A percentile compares a stretch with the other conserved stretches of the same genome.
Conservation (phyloP, 73 alveolate genomes). For the Urostyla sp. region DNA sequence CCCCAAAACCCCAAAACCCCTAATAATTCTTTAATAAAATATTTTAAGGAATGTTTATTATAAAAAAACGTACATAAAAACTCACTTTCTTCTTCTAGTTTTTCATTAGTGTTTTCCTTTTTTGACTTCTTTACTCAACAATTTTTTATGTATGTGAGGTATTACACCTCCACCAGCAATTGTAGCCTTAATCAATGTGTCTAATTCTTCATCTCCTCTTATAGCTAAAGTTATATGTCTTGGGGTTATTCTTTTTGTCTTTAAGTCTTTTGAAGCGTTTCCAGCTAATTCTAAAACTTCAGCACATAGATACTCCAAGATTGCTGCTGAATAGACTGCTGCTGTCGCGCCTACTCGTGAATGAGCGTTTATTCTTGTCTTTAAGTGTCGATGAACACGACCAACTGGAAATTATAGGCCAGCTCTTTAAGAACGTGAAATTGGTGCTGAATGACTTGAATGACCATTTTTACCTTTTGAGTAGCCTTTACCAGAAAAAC, state of each 20-base stretch:
- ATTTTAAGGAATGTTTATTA: too few species aligned
- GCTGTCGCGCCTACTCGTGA: constrained; percentile 96
- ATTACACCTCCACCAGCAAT: constrained; percentile 98
- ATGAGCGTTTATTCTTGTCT: constrained; percentile 79
- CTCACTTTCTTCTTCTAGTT: too few species aligned
- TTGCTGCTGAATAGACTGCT: constrained; percentile 95
- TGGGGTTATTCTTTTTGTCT: constrained; percentile 93
- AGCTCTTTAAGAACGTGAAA: constrained; percentile 87
- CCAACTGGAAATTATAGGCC: constrained; percentile 97
- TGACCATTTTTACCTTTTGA: too few species aligned
- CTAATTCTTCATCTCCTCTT: constrained; percentile 98
- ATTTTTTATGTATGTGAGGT: constrained; percentile 91
- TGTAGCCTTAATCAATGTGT: constrained; percentile 93
- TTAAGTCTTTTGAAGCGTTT: constrained; percentile 94
- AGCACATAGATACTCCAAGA: constrained; percentile 94
- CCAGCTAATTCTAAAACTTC: constrained; percentile 98
- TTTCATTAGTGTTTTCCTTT: background rate
- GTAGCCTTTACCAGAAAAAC: constrained; percentile 3
- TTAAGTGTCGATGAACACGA: constrained; percentile 90
- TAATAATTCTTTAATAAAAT: too few species aligned
- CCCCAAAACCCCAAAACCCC: too few species aligned
- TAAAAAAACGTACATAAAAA: too few species aligned
- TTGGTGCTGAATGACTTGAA: constrained; percentile 81
- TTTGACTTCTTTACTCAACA: background rate
- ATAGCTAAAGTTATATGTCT: constrained; percentile 93